Base-by-base conservation (phyloP, 1,284 basidiomycete species). In the Lignosus rhinocerotis region DNA sequence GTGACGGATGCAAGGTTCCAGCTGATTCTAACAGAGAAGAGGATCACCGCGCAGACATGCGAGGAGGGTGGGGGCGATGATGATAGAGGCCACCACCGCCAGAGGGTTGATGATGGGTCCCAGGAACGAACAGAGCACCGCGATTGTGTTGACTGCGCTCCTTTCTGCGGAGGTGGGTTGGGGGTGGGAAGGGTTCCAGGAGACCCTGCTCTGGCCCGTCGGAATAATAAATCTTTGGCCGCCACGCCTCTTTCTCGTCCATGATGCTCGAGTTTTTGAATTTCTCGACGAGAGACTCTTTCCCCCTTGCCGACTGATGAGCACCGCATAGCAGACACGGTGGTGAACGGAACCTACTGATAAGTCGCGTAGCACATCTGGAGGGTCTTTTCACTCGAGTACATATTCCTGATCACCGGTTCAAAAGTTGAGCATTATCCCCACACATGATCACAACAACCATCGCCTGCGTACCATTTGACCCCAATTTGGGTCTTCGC, bases 291-390 rank as follows among this genome's bases (percentile, higher is more conserved):
- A 92, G 82, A 0, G 91, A 88, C 73, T 92, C 90, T 70, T 94
- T 94, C 41, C 92, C 92, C 76, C 90, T n/a, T 68, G 19, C 53
- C 51, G 58, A 45, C 19, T 50, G 48, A 52, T 30, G 1, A 51
- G n/a, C 25, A 12, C 51, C 19, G 21, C 44, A 31, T 3, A 21
- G 32, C 19, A 43, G 52, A 45, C 19, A 56, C 32, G 56, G 31
- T 56, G 45, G 50, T 48, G 55, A 51, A 54, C 19, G 34, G 11
- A 30, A 80, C 86, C 58, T 66, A 90, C 88, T 93, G 92, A 66
- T 91, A 92, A 63, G 90, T 92, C 2, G 92, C 92, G 67, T 93
- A 94, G 63, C 86, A 87, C 87, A 93, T 91, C 66, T 92, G 88
- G 33, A 93, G 74, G 12, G 92, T 85, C 70, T 94, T 94, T 72